Evolutionary conservation across 257 asterid species (phyloP).

Genomic region (Craterostigma plantagineum): DNA sequence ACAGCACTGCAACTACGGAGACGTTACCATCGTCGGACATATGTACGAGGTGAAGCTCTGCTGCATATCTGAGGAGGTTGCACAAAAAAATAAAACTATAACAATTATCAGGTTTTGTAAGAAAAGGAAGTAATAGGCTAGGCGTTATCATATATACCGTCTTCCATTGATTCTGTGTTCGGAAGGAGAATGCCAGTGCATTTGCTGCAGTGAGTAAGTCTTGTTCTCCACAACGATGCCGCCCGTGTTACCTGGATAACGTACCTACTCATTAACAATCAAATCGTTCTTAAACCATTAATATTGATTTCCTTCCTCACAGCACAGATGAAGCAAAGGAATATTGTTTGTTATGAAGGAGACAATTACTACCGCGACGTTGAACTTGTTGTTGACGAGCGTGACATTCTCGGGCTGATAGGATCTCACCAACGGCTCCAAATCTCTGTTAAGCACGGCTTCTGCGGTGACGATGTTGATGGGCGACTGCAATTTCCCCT

Average conservation of each 20-base stretch:
- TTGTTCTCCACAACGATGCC: slow-evolving; percentile 29
- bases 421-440: slow-evolving; percentile 41
- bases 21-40: slow-evolving; percentile 33
- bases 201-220: slow-evolving; percentile 36
- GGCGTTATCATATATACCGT: slow-evolving; percentile 18
- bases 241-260: slow-evolving; percentile 49
- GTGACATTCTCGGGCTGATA: slow-evolving; percentile 42
- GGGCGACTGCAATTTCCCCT: slow-evolving; percentile 66
- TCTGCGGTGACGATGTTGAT: slow-evolving; percentile 29
- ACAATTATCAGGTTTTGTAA: neutral
- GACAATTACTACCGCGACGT: slow-evolving; percentile 41
- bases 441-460: slow-evolving; percentile 20
- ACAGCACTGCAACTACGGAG: slow-evolving; percentile 37
- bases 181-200: slow-evolving; percentile 92
- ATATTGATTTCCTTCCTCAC: neutral
- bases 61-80: slow-evolving; percentile 26
- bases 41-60: slow-evolving; percentile 70
- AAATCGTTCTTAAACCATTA: neutral
- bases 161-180: slow-evolving; percentile 59
- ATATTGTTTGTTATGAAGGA: neutral
- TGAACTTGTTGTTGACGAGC: slow-evolving; percentile 56
- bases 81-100: neutral
- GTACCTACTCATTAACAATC: slow-evolving; percentile 28
- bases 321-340: neutral
- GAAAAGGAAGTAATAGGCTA: neutral